These are phyloP conservation scores for Globisporangium mamillatum DNA, from an alignment of 352 stramenopile genomes.

Conservation along the genomic window DNA sequence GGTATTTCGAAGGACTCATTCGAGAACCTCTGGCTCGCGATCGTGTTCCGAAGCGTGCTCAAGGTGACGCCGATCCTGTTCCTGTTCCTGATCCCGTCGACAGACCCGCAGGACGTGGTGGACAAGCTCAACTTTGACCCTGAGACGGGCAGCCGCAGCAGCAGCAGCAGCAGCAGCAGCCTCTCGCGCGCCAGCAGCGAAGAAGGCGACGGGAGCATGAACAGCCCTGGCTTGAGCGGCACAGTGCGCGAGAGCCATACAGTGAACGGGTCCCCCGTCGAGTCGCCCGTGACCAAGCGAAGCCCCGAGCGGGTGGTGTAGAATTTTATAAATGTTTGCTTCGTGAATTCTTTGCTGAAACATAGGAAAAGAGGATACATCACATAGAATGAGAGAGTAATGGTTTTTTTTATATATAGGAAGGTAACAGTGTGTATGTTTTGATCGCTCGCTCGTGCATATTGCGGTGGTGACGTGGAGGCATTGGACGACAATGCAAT, in stretches of 20 bases:
- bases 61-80: slow-evolving; percentile 92
- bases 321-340: neutral
- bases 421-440: neutral
- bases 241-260: slow-evolving; percentile 47
- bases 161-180: neutral
- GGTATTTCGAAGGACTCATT: slow-evolving; percentile 91
- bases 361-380: neutral
- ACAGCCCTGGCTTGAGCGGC: slow-evolving; percentile 21
- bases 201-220: slow-evolving; percentile 23
- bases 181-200: slow-evolving; percentile 23
- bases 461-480: neutral
- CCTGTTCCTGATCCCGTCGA: slow-evolving; percentile 72
- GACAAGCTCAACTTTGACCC: slow-evolving; percentile 61
- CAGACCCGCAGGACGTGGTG: slow-evolving; percentile 76
- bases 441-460: neutral
- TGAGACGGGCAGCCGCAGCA: slow-evolving; percentile 20
- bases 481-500: neutral
- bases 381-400: neutral
- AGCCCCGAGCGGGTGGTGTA: slow-evolving; percentile 16
- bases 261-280: slow-evolving; percentile 28
- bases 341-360: too few relatives aligned
- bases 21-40: slow-evolving; percentile 89
- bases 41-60: slow-evolving; percentile 88
- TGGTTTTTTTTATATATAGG: neutral
- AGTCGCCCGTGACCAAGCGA: slow-evolving; percentile 13